Base-by-base conservation (phyloP, 768 basidiomycete species). In the Hypsizygus marmoreus region DNA sequence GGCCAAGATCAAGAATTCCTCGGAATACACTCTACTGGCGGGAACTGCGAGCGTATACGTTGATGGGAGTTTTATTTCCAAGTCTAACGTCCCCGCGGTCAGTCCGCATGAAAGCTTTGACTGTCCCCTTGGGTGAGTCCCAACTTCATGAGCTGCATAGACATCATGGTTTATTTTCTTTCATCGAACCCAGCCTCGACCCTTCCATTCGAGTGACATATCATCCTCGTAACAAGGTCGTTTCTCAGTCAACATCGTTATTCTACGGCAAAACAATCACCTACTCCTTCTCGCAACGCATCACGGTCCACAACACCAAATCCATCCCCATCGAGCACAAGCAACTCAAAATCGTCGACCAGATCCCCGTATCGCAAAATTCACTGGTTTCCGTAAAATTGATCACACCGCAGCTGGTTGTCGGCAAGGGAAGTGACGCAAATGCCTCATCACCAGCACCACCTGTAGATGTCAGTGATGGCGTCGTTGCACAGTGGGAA, bases 11-110 rank as follows among this genome's bases (percentile, higher is more conserved):
- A 55, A 52, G 25, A 66, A 66, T 19, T 51, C 51, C 0, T 64
- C 62, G 4, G 58, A 60, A 9, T 66, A 56, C 34, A 56, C 61
- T 2, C 36, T 64, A 13, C 45, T 64, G 10, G 32, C 33, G 14
- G 62, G 62, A 1, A 53, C 36, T 0, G 60, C 59, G 2, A 63
- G 56, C 31, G 50, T 66, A 10, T 66, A 64, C 23, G 55, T 66
- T n/a, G 59, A 66, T 41, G 62, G 64, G 5, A 61, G 62, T 43
- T 66, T 66, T 45, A 59, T 66, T n/a, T 55, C 63, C 9, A 45
- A 52, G 7, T 53, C 61, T 0, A 13, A 44, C 6, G 38, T 65
- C 4, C 59, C 65, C 0, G 37, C 49, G 1, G 62, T 64, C 4
- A 64, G 58, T 40, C 63, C 62, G 1, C 39, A 57, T 16, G 63